These are phyloP conservation scores for Tanacetum coccineum DNA, from an alignment of 129 eudicot genomes.

Conservation along the genomic window DNA sequence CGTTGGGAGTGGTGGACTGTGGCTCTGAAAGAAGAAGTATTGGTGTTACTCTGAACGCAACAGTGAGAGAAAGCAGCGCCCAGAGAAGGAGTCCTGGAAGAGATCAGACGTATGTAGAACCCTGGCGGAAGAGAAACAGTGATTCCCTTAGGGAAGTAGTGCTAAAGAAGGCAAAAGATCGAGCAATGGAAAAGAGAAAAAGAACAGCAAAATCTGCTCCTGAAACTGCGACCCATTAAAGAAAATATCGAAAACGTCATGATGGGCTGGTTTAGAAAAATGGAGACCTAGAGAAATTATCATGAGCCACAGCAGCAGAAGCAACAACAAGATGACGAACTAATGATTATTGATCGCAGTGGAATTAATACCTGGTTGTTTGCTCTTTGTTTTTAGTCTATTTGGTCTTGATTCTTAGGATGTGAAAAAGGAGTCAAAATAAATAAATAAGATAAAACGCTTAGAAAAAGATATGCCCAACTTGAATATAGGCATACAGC, in stretches of 20 bases:
- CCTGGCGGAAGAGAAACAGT: conserved; percentile 69
- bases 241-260: conserved; percentile 22
- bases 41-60: conserved; percentile 59
- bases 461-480: conserved; percentile 1
- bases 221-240: conserved; percentile 27
- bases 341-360: conserved; percentile 32
- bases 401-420: conserved; percentile 3
- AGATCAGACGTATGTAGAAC: conserved; percentile 88
- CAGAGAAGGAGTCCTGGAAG: conserved; percentile 82
- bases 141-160: conserved; percentile 83
- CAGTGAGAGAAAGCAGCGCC: conserved; percentile 58
- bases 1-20: conserved; percentile 64
- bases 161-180: conserved; percentile 92
- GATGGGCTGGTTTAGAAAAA: conserved; percentile 22
- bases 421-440: conserved; percentile 6
- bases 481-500: conserved; percentile 51
- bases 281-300: conserved; percentile 35
- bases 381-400: conserved; percentile 16
- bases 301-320: conserved; percentile 34
- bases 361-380: conserved; percentile 39
- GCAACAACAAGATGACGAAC: conserved; percentile 28
- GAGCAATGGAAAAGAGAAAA: conserved; percentile 96
- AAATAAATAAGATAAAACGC: neutral
- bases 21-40: conserved; percentile 56
- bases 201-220: conserved; percentile 57